Evolutionary conservation across 1,139 yeast genomes (phyloP).

Genomic region (Yamadazyma dendronema): DNA sequence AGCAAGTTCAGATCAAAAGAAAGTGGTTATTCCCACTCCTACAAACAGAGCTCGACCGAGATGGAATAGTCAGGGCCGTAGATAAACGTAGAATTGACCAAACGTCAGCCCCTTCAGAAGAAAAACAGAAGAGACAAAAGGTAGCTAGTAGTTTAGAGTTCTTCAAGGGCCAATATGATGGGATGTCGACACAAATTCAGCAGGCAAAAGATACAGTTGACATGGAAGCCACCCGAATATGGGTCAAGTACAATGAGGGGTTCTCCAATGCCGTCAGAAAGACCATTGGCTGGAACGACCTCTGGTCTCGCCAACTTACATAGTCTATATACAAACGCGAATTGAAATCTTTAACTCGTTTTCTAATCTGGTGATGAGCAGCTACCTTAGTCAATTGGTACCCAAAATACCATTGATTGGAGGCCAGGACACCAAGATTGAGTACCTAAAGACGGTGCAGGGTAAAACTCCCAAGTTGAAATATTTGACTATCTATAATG

Average conservation of each 20-base stretch:
- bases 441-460: conserved; percentile 15
- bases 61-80: conserved; percentile 17
- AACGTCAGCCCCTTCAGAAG: conserved; percentile 5
- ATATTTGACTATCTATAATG: conserved; percentile 24
- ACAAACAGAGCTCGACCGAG: conserved; percentile 40
- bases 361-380: conserved; percentile 16
- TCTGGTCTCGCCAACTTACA: conserved; percentile 51
- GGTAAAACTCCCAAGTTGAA: conserved; percentile 16
- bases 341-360: too few species aligned
- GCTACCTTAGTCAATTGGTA: conserved; percentile 21
- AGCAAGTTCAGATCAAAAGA: conserved; percentile 30
- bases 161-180: conserved; percentile 40
- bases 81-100: conserved; percentile 19
- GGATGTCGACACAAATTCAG: conserved; percentile 24
- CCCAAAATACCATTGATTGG: conserved; percentile 16
- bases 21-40: conserved; percentile 39
- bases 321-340: too few species aligned
- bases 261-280: conserved; percentile 92
- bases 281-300: conserved; percentile 74
- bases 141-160: conserved; percentile 35
- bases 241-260: conserved; percentile 95
- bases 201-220: conserved; percentile 14
- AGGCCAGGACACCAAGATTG: conserved; percentile 5
- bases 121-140: conserved; percentile 26
- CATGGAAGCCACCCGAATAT: conserved; percentile 48